Conservation (phyloP, 495 filamentous ascomycete genomes). For the Annulohypoxylon maeteangense region DNA sequence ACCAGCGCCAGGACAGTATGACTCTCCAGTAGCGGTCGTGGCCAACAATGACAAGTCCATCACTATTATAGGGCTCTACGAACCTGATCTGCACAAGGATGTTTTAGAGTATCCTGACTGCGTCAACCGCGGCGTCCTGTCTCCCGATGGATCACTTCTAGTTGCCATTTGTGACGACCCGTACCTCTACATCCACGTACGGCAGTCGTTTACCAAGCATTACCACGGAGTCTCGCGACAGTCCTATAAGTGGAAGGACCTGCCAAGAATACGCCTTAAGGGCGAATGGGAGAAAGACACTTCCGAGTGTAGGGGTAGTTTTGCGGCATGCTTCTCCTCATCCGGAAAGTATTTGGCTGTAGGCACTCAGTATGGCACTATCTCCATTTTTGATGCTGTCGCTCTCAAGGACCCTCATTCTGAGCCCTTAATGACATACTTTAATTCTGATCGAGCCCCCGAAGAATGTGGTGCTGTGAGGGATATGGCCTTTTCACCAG, state of each 20-base stretch:
- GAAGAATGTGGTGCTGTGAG: slow-evolving; percentile 80
- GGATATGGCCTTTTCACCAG: slow-evolving; percentile 90
- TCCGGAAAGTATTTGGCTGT: slow-evolving; percentile 64
- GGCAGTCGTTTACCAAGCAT: slow-evolving; percentile 49
- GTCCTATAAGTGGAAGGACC: slow-evolving; percentile 53
- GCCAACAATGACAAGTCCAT: slow-evolving; percentile 91
- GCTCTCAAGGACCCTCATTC: slow-evolving; percentile 49
- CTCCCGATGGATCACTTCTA: slow-evolving; percentile 83
- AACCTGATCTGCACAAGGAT: slow-evolving; percentile 61
- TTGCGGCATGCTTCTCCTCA: slow-evolving; percentile 64
- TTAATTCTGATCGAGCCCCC: slow-evolving; percentile 67
- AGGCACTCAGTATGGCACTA: slow-evolving; percentile 67
- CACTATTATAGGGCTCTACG: slow-evolving; percentile 73
- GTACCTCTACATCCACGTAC: slow-evolving; percentile 81
- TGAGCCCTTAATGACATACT: slow-evolving; percentile 56
- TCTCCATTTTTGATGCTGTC: slow-evolving; percentile 62
- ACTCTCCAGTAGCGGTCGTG: slow-evolving; percentile 58
- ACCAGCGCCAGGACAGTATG: slow-evolving; percentile 50
- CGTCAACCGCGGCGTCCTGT: slow-evolving; percentile 93
- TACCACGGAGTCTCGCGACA: slow-evolving; percentile 31
- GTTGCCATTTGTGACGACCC: slow-evolving; percentile 87
- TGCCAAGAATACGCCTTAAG: slow-evolving; percentile 59
- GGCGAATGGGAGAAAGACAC: slow-evolving; percentile 59
- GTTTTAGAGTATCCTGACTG: slow-evolving; percentile 76
- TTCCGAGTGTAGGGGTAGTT: slow-evolving; percentile 63